Evolutionary conservation across 768 basidiomycete species (phyloP).

Genomic region (Kwoniella sp.): DNA sequence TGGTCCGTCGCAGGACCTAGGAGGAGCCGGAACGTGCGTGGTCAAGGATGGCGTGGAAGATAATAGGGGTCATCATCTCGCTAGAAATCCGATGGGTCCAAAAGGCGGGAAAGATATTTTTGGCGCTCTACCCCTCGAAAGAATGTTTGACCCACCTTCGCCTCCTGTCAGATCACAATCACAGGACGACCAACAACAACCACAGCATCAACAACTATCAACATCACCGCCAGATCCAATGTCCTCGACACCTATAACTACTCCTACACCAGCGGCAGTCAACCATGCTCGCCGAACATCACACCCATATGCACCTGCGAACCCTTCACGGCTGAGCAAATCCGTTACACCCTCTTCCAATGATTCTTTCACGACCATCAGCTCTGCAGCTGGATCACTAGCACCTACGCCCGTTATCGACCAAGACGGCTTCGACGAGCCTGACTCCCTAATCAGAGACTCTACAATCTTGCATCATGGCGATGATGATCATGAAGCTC

Average conservation of each 20-base stretch:
- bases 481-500: background rate
- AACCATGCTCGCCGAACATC: conserved; percentile 29
- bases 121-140: conserved; percentile 28
- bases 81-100: conserved; percentile 32
- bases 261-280: conserved; percentile 8
- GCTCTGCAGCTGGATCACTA: conserved; percentile 5
- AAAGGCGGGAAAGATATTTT: conserved; percentile 41
- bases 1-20: conserved; percentile 55
- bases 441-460: conserved; percentile 15
- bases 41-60: conserved; percentile 50
- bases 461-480: conserved; percentile 6
- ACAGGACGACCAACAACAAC: conserved; percentile 52
- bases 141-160: conserved; percentile 87
- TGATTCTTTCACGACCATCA: conserved; percentile 19
- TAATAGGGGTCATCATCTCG: conserved; percentile 37
- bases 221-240: background rate
- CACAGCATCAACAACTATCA: conserved; percentile 37
- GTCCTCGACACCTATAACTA: conserved; percentile 19
- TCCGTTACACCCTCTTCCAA: conserved; percentile 47
- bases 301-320: conserved; percentile 50
- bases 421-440: conserved; percentile 13
- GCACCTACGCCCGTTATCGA: conserved; percentile 6
- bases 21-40: conserved; percentile 40
- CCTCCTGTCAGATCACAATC: conserved; percentile 61
- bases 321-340: conserved; percentile 51